Evolutionary conservation across 2,329 filamentous ascomycete genomes (phyloP).

Genomic region (Calonectria fujianensis): DNA sequence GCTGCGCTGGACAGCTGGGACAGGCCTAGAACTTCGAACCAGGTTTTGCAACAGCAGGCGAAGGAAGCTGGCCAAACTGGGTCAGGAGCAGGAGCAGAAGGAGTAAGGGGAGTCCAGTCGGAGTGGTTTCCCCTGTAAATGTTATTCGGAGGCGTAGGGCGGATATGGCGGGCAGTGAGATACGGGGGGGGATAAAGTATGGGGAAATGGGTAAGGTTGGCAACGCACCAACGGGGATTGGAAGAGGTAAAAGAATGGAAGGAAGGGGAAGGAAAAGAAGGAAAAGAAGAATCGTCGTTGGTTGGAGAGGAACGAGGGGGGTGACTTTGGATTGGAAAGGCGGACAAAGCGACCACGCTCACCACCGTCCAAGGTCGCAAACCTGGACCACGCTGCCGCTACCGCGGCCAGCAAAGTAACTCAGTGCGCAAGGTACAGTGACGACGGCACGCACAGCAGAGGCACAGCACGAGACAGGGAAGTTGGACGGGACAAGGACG

Average conservation of each 20-base stretch:
- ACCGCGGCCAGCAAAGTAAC: slow-evolving; percentile 21
- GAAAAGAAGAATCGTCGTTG: slow-evolving; percentile 38
- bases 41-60: slow-evolving; percentile 10
- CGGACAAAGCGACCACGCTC: slow-evolving; percentile 27
- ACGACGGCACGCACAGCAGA: slow-evolving; percentile 16
- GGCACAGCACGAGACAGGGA: slow-evolving; percentile 30
- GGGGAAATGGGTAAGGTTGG: slow-evolving; percentile 26
- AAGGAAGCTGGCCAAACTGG: slow-evolving; percentile 2
- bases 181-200: slow-evolving; percentile 18
- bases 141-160: slow-evolving; percentile 20
- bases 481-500: slow-evolving; percentile 30
- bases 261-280: slow-evolving; percentile 37
- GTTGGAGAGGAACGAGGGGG: slow-evolving; percentile 17
- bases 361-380: slow-evolving; percentile 4
- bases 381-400: background rate
- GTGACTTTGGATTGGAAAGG: slow-evolving; percentile 20
- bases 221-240: slow-evolving; percentile 32
- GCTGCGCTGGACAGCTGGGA: background rate
- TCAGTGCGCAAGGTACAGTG: slow-evolving; percentile 21
- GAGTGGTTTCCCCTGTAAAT: slow-evolving; percentile 19
- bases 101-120: background rate
- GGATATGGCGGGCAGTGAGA: slow-evolving; percentile 17
- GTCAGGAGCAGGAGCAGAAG: background rate
- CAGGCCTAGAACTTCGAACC: background rate
- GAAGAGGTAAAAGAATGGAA: slow-evolving; percentile 41